Evolutionary conservation across 2,329 filamentous ascomycete genomes (phyloP).

Genomic region (Rutstroemia sp.): DNA sequence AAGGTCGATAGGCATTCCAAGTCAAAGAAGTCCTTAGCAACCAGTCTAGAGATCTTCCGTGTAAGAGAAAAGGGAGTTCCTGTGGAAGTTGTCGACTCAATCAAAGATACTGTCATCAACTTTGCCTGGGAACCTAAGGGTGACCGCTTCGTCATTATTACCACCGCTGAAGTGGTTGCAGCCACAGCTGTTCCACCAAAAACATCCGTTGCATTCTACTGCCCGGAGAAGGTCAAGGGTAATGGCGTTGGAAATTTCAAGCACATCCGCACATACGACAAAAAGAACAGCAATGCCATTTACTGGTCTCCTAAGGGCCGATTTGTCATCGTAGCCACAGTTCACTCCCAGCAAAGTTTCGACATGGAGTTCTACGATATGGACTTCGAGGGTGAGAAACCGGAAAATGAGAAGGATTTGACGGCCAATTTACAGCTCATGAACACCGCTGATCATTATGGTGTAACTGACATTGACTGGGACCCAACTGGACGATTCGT

Average conservation of each 20-base stretch:
- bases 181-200: constrained; percentile 82
- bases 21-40: constrained; percentile 96
- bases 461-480: constrained; percentile 96
- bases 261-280: constrained; percentile 88
- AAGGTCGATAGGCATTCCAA: constrained; percentile 99
- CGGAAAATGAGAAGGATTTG: constrained; percentile 86
- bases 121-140: constrained; percentile 99
- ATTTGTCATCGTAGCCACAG: constrained; percentile 90
- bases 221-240: constrained; percentile 88
- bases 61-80: constrained; percentile 96
- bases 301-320: constrained; percentile 97
- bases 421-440: constrained; percentile 92
- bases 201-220: constrained; percentile 93
- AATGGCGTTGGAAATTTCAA: constrained; percentile 84
- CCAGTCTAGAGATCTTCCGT: constrained; percentile 97
- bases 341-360: constrained; percentile 86
- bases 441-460: constrained; percentile 92
- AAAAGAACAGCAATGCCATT: constrained; percentile 99
- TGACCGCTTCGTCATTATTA: constrained; percentile 95
- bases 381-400: constrained; percentile 96
- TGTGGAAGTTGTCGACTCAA: constrained; percentile 92
- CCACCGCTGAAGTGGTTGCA: constrained; percentile 74
- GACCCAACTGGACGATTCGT: constrained; percentile 94
- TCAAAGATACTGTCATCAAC: constrained; percentile 99
- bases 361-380: constrained; percentile 97